phyloP scores from a whole-genome alignment of 768 basidiomycete genomes.

The Boletellus sp. region DNA sequence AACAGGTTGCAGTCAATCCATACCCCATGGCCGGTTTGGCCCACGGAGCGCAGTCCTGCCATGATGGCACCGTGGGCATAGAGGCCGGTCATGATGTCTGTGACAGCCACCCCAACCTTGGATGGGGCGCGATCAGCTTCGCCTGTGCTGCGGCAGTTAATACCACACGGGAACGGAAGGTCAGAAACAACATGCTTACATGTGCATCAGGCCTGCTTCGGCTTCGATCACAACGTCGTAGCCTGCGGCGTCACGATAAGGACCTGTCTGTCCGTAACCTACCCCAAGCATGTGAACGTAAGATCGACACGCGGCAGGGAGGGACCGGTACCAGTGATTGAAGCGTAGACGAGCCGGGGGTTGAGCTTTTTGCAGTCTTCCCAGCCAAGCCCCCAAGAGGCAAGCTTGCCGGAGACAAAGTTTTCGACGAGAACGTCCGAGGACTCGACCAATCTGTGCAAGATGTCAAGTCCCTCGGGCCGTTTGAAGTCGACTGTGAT shows the following conservation, averaged over 20 bases:
- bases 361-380: constrained; percentile 78
- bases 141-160: constrained; percentile 59
- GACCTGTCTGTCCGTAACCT: constrained; percentile 89
- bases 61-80: constrained; percentile 93
- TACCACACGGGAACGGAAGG: constrained; percentile 7
- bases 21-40: constrained; percentile 80
- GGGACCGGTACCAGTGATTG: constrained; percentile 67
- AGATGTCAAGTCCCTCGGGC: constrained; percentile 69
- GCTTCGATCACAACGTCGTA: constrained; percentile 88
- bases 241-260: constrained; percentile 76
- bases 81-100: constrained; percentile 83
- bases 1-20: constrained; percentile 94
- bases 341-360: constrained; percentile 78
- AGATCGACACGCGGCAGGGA: background rate
- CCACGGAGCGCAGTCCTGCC: constrained; percentile 80
- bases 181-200: constrained; percentile 45
- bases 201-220: constrained; percentile 93
- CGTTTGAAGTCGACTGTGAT: constrained; percentile 87
- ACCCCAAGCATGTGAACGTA: constrained; percentile 1
- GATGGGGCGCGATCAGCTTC: constrained; percentile 81
- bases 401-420: constrained; percentile 81
- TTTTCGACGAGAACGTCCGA: constrained; percentile 92
- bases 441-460: constrained; percentile 63
- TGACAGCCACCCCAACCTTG: constrained; percentile 95
- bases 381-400: constrained; percentile 80